A percentile compares a stretch with the other conserved stretches of the same genome.
Conservation (phyloP, 2,329 filamentous ascomycete species). For the Apiospora marii region DNA sequence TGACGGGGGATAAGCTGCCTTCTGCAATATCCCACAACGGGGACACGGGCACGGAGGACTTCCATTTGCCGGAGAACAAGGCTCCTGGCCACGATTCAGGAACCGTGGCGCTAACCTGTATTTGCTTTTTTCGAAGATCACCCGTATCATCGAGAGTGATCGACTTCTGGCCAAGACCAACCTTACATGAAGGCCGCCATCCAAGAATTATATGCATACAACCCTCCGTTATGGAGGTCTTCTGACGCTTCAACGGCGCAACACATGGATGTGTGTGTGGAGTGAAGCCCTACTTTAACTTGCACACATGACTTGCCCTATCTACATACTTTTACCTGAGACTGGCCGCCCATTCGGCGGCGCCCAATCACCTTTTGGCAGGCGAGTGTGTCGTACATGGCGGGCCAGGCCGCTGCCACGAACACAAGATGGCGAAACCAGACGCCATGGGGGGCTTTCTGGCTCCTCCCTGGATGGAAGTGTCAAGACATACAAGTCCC, state of each 20-base stretch:
- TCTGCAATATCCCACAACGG: not conserved
- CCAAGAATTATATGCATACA: not conserved
- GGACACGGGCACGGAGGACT: not conserved
- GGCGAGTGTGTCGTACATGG: not conserved
- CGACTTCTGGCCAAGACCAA: not conserved
- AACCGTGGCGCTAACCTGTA: not conserved
- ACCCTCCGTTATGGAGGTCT: not conserved
- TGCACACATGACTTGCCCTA: not conserved
- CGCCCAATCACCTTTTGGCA: not conserved
- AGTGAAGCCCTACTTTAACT: not conserved
- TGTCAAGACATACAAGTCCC: not conserved
- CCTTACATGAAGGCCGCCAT: not conserved
- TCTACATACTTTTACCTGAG: constrained; percentile 6
- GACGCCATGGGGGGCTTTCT: not conserved
- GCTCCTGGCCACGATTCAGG: not conserved
- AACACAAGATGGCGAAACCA: not conserved
- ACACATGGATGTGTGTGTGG: not conserved
- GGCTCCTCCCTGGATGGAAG: not conserved
- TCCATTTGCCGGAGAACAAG: not conserved
- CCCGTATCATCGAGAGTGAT: not conserved
- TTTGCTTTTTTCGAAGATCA: not conserved
- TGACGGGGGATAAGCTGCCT: not conserved
- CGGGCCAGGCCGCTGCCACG: constrained; percentile 16
- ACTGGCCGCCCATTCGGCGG: not conserved
- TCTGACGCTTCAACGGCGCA: not conserved